These are phyloP conservation scores for Trypethelium eluteriae DNA, from an alignment of 495 filamentous ascomycete genomes.

Conservation along the genomic window DNA sequence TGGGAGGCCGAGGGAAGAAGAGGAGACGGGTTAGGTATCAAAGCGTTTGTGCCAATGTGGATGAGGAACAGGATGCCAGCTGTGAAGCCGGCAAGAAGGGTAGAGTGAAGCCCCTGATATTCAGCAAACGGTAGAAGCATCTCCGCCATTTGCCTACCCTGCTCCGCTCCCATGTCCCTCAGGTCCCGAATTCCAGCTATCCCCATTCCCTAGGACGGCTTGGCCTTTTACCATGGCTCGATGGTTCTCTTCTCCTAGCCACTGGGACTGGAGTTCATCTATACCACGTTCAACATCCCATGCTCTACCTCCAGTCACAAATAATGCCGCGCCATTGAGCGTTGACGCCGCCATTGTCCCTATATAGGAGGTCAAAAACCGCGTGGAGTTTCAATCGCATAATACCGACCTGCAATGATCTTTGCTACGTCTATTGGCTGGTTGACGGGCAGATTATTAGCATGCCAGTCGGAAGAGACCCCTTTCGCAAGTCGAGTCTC, in stretches of 20 bases:
- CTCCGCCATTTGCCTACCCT: slow-evolving; percentile 1
- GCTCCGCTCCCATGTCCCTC: slow-evolving; percentile 15
- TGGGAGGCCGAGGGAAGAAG: slow-evolving; percentile 38
- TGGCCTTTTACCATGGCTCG: slow-evolving; percentile 17
- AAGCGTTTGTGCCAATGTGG: slow-evolving; percentile 86
- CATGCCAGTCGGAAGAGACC: slow-evolving; percentile 39
- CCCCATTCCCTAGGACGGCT: slow-evolving; percentile 21
- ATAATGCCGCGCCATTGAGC: slow-evolving; percentile 20
- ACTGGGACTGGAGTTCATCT: slow-evolving; percentile 15
- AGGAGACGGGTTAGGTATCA: slow-evolving; percentile 52
- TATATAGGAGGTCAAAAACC: background rate
- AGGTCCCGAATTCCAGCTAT: slow-evolving; percentile 17
- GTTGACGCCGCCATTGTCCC: slow-evolving; percentile 17
- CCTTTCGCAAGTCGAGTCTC: slow-evolving; percentile 40
- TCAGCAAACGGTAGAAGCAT: background rate
- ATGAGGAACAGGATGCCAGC: slow-evolving; percentile 23
- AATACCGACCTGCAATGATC: slow-evolving; percentile 36
- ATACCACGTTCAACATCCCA: slow-evolving; percentile 24
- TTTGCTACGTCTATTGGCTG: slow-evolving; percentile 39
- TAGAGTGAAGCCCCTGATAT: slow-evolving; percentile 18
- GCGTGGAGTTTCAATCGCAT: slow-evolving; percentile 9
- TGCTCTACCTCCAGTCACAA: slow-evolving; percentile 21
- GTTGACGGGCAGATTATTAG: slow-evolving; percentile 43
- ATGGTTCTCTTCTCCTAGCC: slow-evolving; percentile 23
- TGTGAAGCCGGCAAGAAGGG: slow-evolving; percentile 22